Conservation (phyloP, 257 asterid species). For the Prunella vulgaris region DNA sequence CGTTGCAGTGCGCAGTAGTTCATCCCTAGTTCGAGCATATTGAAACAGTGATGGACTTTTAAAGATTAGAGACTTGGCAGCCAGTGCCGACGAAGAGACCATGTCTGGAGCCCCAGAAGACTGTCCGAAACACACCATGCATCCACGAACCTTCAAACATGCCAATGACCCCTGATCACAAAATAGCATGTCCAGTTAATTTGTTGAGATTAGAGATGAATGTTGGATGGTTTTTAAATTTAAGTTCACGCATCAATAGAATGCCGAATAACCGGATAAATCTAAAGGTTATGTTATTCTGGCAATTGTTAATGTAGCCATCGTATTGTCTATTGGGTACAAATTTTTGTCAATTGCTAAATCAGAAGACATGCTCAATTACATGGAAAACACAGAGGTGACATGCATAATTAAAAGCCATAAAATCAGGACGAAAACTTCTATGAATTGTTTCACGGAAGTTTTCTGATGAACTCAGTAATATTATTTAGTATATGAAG, state of each 20-base stretch:
- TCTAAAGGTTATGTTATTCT: too few relatives aligned
- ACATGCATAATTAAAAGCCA: too few relatives aligned
- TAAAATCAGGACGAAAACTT: too few relatives aligned
- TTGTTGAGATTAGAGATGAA: not conserved
- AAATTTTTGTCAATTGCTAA: too few relatives aligned
- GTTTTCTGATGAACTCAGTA: too few relatives aligned
- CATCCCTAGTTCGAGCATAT: conserved; percentile 57
- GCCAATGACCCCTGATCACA: conserved; percentile 73
- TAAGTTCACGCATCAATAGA: not conserved
- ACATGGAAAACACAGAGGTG: not conserved
- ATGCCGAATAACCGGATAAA: not conserved
- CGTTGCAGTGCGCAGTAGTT: conserved; percentile 64
- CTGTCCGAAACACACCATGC: conserved; percentile 94
- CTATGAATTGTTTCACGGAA: too few relatives aligned
- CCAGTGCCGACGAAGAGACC: conserved; percentile 60
- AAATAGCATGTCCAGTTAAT: not conserved
- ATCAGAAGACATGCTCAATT: too few relatives aligned
- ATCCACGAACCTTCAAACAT: conserved; percentile 77
- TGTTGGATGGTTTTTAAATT: not conserved
- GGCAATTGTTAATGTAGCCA: too few relatives aligned
- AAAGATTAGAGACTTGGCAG: conserved; percentile 72
- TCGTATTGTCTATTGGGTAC: too few relatives aligned
- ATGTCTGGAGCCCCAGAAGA: conserved; percentile 83
- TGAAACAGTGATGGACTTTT: conserved; percentile 80
- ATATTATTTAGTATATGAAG: too few relatives aligned